Evolutionary conservation across 108 stramenopile genomes (phyloP), one percentile per base, ranked within the genome.

Genomic region (Cyclotella cryptica): DNA sequence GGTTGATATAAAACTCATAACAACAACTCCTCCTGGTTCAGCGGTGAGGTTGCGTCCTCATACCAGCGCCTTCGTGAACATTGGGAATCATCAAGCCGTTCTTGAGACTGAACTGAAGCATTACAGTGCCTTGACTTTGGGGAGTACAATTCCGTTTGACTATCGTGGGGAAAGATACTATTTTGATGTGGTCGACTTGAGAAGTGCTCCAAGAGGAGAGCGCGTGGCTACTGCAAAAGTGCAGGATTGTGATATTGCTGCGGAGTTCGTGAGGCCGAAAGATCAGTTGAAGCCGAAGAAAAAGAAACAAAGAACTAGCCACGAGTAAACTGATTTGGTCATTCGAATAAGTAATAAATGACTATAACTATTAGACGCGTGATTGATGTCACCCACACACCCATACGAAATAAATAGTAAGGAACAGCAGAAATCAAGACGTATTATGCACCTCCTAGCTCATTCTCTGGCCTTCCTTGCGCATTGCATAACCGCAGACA

Each of bases 21-120:
- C 70, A 19, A 86, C 71, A 10, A 82, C 88, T 35, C 89, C 89
- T 43, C 79, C 92, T 10, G 96, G 96, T 11, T 83, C 86, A n/a
- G 70, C 88, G 69, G 92, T 88, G 0, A 86, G 83, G 72, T 85
- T 96, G 60, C 90, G 93, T 57, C 96, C 96, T 13, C 91, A 93
- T 63, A 78, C 87, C 0, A 86, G 82, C 41, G 69, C 81, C 21
- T 94, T 93, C 79, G 71, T 83, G 13, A 85, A 81, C 30, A 93
- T 96, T 82, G 64, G 83, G 55, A 93, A 95, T 66, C 91, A 92
- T 47, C 96, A 93, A 74, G 92, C 93, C 28, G 96, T 96, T 0
- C 70, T 96, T 74, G 96, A 96, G 72, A 92, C 92, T 35, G 96
- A 96, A 72, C 79, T 96, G 67, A 91, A 92, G 70, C 93, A 96